phyloP scores from a whole-genome alignment of 257 asterid species.

The Misopates orontium region DNA sequence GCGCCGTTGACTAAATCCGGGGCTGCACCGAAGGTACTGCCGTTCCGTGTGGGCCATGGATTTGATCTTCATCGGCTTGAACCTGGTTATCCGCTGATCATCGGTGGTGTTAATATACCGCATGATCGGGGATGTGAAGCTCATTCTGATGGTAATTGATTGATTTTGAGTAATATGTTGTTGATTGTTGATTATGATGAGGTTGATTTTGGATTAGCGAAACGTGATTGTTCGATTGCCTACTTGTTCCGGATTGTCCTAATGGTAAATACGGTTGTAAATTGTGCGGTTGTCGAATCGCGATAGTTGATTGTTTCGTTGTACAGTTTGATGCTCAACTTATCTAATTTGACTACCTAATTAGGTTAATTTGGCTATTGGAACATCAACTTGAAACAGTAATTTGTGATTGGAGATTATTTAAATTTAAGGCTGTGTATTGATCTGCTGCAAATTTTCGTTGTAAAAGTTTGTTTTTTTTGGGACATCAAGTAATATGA shows the following conservation, averaged over 20 bases:
- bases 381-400: background rate
- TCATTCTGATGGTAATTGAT: slow-evolving; percentile 76
- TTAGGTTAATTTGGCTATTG: background rate
- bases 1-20: slow-evolving; percentile 32
- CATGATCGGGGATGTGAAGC: slow-evolving; percentile 92
- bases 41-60: slow-evolving; percentile 93
- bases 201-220: background rate
- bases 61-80: slow-evolving; percentile 91
- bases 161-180: background rate
- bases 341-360: background rate
- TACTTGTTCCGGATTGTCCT: no score
- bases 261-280: no score
- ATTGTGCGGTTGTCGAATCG: no score
- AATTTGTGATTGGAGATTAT: background rate
- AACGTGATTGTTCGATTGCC: background rate
- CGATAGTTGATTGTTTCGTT: background rate
- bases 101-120: slow-evolving; percentile 79
- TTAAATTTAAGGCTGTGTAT: background rate
- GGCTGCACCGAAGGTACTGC: slow-evolving; percentile 49
- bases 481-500: no score
- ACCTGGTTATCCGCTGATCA: slow-evolving; percentile 83
- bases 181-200: background rate
- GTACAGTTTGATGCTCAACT: slow-evolving; percentile 5
- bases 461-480: no score
- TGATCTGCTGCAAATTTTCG: no score